Conservation (phyloP, 1,284 basidiomycete species). For the Leccinum griseonigrum region DNA sequence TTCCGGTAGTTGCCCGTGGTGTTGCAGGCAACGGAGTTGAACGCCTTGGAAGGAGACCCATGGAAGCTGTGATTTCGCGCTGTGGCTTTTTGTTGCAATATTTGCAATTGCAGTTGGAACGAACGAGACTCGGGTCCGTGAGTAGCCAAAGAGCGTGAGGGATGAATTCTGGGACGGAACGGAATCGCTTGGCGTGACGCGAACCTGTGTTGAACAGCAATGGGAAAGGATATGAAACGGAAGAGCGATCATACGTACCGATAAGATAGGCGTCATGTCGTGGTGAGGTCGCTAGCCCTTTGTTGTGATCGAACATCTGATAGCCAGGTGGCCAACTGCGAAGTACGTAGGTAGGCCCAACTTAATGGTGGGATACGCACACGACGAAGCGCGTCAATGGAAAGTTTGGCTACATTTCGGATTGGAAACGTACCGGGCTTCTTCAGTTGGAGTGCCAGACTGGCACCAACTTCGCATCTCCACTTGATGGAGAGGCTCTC, state of each 20-base stretch:
- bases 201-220: slow-evolving; percentile 38
- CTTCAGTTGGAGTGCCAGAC: slow-evolving; percentile 51
- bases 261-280: slow-evolving; percentile 76
- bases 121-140: slow-evolving; percentile 47
- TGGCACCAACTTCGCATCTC: slow-evolving; percentile 54
- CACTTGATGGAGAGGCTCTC: slow-evolving; percentile 55
- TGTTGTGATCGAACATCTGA: slow-evolving; percentile 71
- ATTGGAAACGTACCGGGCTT: slow-evolving; percentile 43
- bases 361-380: slow-evolving; percentile 33
- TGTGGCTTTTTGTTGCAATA: slow-evolving; percentile 74
- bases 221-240: background rate
- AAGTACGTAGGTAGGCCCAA: slow-evolving; percentile 56
- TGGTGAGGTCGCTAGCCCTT: slow-evolving; percentile 50
- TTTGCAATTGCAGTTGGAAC: slow-evolving; percentile 66
- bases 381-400: background rate
- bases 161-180: slow-evolving; percentile 77
- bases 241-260: slow-evolving; percentile 43
- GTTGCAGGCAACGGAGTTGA: slow-evolving; percentile 30
- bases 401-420: background rate
- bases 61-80: slow-evolving; percentile 58
- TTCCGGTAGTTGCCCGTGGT: slow-evolving; percentile 12
- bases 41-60: slow-evolving; percentile 46
- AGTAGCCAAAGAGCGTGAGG: slow-evolving; percentile 81
- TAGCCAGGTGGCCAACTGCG: slow-evolving; percentile 66
- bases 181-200: slow-evolving; percentile 49